These are phyloP conservation scores for Bretziella fagacearum DNA, from an alignment of 2,329 filamentous ascomycete species.

Conservation along the genomic window DNA sequence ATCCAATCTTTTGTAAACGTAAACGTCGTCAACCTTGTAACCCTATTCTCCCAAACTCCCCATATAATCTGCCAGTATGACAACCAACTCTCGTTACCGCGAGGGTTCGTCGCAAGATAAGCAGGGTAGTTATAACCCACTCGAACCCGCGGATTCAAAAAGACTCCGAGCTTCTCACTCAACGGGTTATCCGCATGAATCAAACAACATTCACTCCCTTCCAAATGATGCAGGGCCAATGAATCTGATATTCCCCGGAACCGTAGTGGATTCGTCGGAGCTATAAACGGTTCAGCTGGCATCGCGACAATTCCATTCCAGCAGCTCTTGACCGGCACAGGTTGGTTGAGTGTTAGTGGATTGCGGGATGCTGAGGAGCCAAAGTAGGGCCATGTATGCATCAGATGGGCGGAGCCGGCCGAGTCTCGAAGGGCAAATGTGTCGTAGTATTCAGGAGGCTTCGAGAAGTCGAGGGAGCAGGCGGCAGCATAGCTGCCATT, in stretches of 20 bases:
- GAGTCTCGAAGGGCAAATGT: slow-evolving; percentile 44
- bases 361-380: slow-evolving; percentile 31
- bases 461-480: slow-evolving; percentile 42
- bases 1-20: slow-evolving; percentile 19
- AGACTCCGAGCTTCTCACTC: slow-evolving; percentile 37
- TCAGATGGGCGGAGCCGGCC: slow-evolving; percentile 32
- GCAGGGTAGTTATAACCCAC: slow-evolving; percentile 44
- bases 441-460: slow-evolving; percentile 40
- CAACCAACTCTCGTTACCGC: slow-evolving; percentile 26
- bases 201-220: slow-evolving; percentile 66
- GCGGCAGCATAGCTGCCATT: slow-evolving; percentile 42
- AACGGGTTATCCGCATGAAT: slow-evolving; percentile 56
- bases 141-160: slow-evolving; percentile 50
- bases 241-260: slow-evolving; percentile 49
- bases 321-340: slow-evolving; percentile 30
- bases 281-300: slow-evolving; percentile 38
- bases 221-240: slow-evolving; percentile 45
- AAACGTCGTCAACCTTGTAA: slow-evolving; percentile 27
- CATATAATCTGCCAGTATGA: slow-evolving; percentile 30
- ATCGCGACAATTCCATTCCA: slow-evolving; percentile 34
- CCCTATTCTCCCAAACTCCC: slow-evolving; percentile 42
- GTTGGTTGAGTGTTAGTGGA: slow-evolving; percentile 32
- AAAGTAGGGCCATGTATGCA: slow-evolving; percentile 44
- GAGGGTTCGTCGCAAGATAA: slow-evolving; percentile 32
- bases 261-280: slow-evolving; percentile 25